A percentile compares a stretch with the other conserved stretches of the same genome.
phyloP scores from a whole-genome alignment of 768 basidiomycete genomes.

The Leccinellum albellum region DNA sequence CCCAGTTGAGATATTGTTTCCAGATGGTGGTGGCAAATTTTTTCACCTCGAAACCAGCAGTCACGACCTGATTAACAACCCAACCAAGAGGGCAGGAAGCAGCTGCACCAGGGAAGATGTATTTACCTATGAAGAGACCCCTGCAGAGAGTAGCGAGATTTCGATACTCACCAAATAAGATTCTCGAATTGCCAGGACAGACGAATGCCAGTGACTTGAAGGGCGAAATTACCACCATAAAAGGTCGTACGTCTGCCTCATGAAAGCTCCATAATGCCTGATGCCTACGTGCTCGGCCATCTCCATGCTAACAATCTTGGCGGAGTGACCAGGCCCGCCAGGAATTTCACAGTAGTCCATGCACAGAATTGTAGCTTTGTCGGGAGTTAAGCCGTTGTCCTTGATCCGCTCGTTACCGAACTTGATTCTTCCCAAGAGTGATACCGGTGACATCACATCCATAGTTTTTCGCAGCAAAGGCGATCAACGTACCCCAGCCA shows the following conservation, averaged over 20 bases:
- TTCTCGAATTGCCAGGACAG: conserved; percentile 98
- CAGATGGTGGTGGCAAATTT: conserved; percentile 88
- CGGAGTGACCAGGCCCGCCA: conserved; percentile 66
- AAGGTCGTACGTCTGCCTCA: conserved; percentile 88
- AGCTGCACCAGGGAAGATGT: conserved; percentile 98
- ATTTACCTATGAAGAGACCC: conserved; percentile 98
- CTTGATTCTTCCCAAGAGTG: conserved; percentile 79
- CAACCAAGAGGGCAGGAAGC: conserved; percentile 93
- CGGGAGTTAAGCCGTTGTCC: conserved; percentile 65
- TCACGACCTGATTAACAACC: conserved; percentile 86
- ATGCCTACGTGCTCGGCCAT: conserved; percentile 99
- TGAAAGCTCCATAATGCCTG: conserved; percentile 84
- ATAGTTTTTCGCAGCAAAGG: conserved; percentile 96
- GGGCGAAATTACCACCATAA: conserved; percentile 92
- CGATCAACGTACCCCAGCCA: conserved; percentile 94
- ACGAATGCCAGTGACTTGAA: conserved; percentile 96
- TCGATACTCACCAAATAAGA: conserved; percentile 69
- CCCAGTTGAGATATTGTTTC: conserved; percentile 98
- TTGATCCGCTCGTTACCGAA: conserved; percentile 89
- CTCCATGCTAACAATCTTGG: conserved; percentile 94
- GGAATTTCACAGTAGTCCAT: conserved; percentile 92
- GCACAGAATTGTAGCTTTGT: conserved; percentile 86
- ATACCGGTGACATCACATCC: conserved; percentile 95
- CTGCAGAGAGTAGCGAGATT: conserved; percentile 31
- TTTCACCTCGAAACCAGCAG: conserved; percentile 94